Evolutionary conservation across 305 asterid species (phyloP).

Genomic region (Fraxinus latifolia): DNA sequence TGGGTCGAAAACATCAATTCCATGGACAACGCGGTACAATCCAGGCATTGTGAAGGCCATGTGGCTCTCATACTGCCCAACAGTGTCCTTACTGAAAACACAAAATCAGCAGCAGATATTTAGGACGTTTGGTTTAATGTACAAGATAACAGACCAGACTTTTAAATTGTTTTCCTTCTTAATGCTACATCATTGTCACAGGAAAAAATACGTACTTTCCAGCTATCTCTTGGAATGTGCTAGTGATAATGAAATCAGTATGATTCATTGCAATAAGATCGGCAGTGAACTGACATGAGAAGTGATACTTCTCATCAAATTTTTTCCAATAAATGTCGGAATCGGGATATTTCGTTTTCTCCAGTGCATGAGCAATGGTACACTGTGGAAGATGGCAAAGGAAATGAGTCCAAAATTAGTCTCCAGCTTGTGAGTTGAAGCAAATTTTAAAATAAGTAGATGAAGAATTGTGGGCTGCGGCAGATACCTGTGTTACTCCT

Average conservation of each 20-base stretch:
- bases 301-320: slow-evolving; percentile 68
- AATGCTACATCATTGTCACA: not conserved
- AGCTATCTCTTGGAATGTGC: slow-evolving; percentile 82
- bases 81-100: slow-evolving; percentile 61
- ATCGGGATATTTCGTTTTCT: slow-evolving; percentile 77
- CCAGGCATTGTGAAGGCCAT: slow-evolving; percentile 85
- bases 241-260: slow-evolving; percentile 75
- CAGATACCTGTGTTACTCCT: slow-evolving; percentile 62
- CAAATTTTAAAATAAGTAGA: not conserved
- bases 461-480: not conserved
- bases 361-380: slow-evolving; percentile 78
- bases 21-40: slow-evolving; percentile 75
- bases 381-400: slow-evolving; percentile 30
- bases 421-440: not conserved
- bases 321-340: slow-evolving; percentile 64
- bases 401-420: not conserved
- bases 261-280: slow-evolving; percentile 80
- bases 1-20: slow-evolving; percentile 70
- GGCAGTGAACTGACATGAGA: slow-evolving; percentile 75
- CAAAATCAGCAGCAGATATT: not conserved
- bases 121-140: not conserved
- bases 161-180: not conserved
- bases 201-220: slow-evolving; percentile 48
- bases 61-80: slow-evolving; percentile 78
- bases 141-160: not conserved